Percentiles rank a stretch among this genome's conserved stretches.
Evolutionary conservation across 345 rosid genomes (phyloP).

Genomic region (Luvunga scandens): DNA sequence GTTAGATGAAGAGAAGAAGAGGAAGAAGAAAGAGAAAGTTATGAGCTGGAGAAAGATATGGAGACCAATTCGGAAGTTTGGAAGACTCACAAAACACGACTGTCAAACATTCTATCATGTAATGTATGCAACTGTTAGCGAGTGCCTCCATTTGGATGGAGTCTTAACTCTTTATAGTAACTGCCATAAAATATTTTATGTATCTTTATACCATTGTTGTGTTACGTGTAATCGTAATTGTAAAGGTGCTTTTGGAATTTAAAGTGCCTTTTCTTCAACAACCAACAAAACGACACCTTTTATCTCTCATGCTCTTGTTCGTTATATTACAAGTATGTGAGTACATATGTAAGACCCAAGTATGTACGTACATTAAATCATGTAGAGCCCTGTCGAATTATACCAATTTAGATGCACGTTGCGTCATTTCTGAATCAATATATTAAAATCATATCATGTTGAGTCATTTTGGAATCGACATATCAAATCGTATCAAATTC

Average conservation of each 20-base stretch:
- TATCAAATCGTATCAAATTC: too few species aligned
- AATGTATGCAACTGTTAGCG: neutral
- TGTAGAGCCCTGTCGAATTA: neutral
- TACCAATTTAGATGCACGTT: neutral
- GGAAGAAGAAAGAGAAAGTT: neutral
- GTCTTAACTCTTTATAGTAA: neutral
- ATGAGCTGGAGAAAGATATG: neutral
- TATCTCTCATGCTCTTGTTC: neutral
- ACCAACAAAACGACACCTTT: neutral
- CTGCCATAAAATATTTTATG: too few species aligned
- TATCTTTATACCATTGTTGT: too few species aligned
- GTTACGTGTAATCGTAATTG: neutral
- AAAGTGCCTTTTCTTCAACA: constrained; percentile 17
- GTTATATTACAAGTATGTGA: neutral
- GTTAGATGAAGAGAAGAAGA: neutral
- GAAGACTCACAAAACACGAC: constrained; percentile 13
- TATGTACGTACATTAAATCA: neutral
- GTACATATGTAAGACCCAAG: neutral
- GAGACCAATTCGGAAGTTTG: neutral
- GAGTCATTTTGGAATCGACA: neutral
- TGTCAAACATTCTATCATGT: constrained; percentile 8
- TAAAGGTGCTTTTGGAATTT: neutral
- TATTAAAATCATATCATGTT: neutral
- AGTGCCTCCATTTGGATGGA: constrained; percentile 1
- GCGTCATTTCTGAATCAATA: neutral